Conservation (phyloP, 2,329 filamentous ascomycete species). For the Xylariales sp. region DNA sequence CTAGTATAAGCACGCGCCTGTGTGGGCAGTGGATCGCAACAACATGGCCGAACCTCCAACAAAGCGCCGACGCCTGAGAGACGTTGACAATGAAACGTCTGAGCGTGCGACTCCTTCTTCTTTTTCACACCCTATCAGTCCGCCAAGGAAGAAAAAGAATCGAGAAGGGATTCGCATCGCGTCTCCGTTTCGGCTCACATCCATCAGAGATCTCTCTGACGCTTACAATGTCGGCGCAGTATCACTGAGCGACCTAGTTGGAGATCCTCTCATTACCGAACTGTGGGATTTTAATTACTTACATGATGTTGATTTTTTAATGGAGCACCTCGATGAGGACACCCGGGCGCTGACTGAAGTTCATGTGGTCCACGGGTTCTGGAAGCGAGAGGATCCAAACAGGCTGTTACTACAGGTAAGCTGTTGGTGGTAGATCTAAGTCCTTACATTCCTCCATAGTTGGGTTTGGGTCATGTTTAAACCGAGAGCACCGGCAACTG, state of each 20-base stretch:
- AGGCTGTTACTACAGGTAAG: slow-evolving; percentile 68
- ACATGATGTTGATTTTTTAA: slow-evolving; percentile 68
- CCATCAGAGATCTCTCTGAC: slow-evolving; percentile 71
- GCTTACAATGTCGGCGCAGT: slow-evolving; percentile 73
- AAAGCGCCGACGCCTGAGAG: slow-evolving; percentile 45
- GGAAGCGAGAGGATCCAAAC: slow-evolving; percentile 74
- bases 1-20: neutral
- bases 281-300: slow-evolving; percentile 78
- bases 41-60: slow-evolving; percentile 44
- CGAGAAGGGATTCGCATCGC: slow-evolving; percentile 47
- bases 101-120: slow-evolving; percentile 45
- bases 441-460: neutral
- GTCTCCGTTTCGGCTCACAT: slow-evolving; percentile 79
- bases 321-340: slow-evolving; percentile 65
- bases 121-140: slow-evolving; percentile 58
- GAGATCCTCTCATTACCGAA: slow-evolving; percentile 78
- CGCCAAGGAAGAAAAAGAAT: slow-evolving; percentile 54
- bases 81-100: slow-evolving; percentile 28
- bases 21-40: neutral
- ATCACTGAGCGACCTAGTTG: slow-evolving; percentile 73
- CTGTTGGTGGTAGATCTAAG: slow-evolving; percentile 10
- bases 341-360: slow-evolving; percentile 61
- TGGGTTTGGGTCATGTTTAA: neutral
- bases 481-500: neutral
- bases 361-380: slow-evolving; percentile 71